Evolutionary conservation across 345 rosid genomes (phyloP).

Genomic region (Salix suchowensis): DNA sequence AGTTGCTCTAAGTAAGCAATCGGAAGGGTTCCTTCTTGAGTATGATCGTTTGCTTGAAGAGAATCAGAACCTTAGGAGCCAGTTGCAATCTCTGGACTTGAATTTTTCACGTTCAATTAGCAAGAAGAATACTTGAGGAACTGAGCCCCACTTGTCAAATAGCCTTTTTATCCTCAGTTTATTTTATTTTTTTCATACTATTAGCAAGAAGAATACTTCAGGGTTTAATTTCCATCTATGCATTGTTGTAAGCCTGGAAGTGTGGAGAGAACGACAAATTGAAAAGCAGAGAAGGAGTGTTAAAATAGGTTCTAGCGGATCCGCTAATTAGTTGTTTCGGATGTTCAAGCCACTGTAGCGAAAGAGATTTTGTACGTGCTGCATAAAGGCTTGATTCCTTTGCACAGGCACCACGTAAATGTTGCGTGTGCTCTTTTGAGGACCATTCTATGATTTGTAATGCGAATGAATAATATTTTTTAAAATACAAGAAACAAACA

Average conservation of each 20-base stretch:
- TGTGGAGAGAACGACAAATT: not conserved
- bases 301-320: not conserved
- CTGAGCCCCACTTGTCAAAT: constrained; percentile 4
- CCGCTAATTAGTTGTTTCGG: not conserved
- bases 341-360: constrained; percentile 36
- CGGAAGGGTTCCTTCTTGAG: constrained; percentile 92
- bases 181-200: not conserved
- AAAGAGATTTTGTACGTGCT: not conserved
- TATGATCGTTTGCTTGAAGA: constrained; percentile 81
- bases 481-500: too few species aligned
- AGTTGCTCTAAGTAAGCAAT: constrained; percentile 76
- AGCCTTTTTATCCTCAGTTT: not conserved
- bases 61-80: constrained; percentile 63
- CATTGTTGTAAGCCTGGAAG: constrained; percentile 14
- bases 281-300: not conserved
- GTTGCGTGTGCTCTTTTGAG: not conserved
- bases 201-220: not conserved
- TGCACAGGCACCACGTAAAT: not conserved
- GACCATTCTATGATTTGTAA: not conserved
- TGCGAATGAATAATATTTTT: too few species aligned
- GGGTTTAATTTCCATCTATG: constrained; percentile 5
- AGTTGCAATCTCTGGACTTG: constrained; percentile 60
- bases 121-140: constrained; percentile 67
- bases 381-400: not conserved
- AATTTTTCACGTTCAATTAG: constrained; percentile 47